These are phyloP conservation scores for Multifurca ochricompacta DNA, from an alignment of 768 basidiomycete genomes.

Conservation along the genomic window DNA sequence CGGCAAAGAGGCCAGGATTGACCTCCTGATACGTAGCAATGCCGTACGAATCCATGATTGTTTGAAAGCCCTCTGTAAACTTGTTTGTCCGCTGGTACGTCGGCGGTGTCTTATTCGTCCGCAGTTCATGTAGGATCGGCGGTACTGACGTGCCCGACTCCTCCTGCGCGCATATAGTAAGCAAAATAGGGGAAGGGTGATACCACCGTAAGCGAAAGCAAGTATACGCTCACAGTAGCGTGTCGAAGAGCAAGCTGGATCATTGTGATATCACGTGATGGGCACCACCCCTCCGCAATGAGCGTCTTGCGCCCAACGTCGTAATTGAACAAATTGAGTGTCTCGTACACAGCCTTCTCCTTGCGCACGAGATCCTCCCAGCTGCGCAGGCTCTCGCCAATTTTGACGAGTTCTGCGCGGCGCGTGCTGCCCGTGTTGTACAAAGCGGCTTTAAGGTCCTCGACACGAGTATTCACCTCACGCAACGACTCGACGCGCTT, in stretches of 20 bases:
- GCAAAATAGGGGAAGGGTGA: conserved; percentile 35
- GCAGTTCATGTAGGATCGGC: conserved; percentile 85
- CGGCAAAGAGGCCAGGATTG: conserved; percentile 90
- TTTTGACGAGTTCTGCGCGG: conserved; percentile 69
- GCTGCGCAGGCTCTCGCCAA: conserved; percentile 76
- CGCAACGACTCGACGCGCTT: conserved; percentile 85
- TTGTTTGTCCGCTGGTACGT: conserved; percentile 93
- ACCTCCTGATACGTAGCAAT: conserved; percentile 92
- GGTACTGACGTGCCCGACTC: conserved; percentile 89
- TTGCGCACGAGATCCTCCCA: conserved; percentile 94
- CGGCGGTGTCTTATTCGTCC: conserved; percentile 86
- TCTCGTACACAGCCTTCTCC: conserved; percentile 95
- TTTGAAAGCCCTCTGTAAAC: conserved; percentile 95
- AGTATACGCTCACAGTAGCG: conserved; percentile 56
- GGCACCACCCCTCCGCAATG: conserved; percentile 97
- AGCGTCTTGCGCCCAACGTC: conserved; percentile 91
- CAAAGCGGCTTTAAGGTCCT: conserved; percentile 83
- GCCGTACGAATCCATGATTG: conserved; percentile 97
- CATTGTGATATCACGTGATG: conserved; percentile 78
- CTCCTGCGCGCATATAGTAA: conserved; percentile 37
- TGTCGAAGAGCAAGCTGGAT: conserved; percentile 85
- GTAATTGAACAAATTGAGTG: conserved; percentile 91
- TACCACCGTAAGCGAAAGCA: neutral
- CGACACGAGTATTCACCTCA: conserved; percentile 81
- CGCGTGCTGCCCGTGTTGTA: conserved; percentile 85